Evolutionary conservation across 139 green algal species (phyloP).

Genomic region (Coccomyxa sp.): DNA sequence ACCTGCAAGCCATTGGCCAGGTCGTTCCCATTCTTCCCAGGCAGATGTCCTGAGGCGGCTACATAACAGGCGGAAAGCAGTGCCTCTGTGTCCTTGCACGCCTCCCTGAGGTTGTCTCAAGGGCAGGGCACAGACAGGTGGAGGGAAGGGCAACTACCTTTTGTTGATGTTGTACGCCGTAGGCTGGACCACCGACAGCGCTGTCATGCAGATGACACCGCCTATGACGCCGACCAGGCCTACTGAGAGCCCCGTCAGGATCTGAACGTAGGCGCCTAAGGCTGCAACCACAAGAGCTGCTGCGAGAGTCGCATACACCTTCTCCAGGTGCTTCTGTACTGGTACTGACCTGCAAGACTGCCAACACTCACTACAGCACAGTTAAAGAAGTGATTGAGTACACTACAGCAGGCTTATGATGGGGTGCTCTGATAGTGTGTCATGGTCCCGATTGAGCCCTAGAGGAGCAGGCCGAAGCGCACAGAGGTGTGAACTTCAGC

Average conservation of each 20-base stretch:
- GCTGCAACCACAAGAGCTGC: conserved; percentile 30
- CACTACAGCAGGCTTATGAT: not conserved
- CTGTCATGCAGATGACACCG: conserved; percentile 39
- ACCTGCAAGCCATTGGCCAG: conserved; percentile 12
- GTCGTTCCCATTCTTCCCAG: not conserved
- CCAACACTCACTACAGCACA: not conserved
- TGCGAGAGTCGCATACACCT: conserved; percentile 57
- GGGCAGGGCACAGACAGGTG: too few species aligned
- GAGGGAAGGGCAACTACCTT: conserved; percentile 2
- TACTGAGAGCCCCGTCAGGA: conserved; percentile 25
- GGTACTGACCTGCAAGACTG: conserved; percentile 24
- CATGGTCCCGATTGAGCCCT: not conserved
- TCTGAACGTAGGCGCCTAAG: conserved; percentile 25
- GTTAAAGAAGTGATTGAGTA: not conserved
- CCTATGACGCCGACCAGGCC: conserved; percentile 35
- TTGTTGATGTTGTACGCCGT: conserved; percentile 31
- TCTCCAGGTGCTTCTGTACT: conserved; percentile 46
- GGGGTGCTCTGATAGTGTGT: not conserved
- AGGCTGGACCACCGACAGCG: conserved; percentile 30
- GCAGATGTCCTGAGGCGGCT: too few species aligned
- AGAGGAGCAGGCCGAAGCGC: not conserved
- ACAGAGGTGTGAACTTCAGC: conserved; percentile 13
- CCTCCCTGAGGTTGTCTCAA: too few species aligned
- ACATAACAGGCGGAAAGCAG: too few species aligned
- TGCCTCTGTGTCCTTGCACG: too few species aligned